Base-by-base conservation (phyloP, 2,329 filamentous ascomycete species). In the Penicillium sp. region DNA sequence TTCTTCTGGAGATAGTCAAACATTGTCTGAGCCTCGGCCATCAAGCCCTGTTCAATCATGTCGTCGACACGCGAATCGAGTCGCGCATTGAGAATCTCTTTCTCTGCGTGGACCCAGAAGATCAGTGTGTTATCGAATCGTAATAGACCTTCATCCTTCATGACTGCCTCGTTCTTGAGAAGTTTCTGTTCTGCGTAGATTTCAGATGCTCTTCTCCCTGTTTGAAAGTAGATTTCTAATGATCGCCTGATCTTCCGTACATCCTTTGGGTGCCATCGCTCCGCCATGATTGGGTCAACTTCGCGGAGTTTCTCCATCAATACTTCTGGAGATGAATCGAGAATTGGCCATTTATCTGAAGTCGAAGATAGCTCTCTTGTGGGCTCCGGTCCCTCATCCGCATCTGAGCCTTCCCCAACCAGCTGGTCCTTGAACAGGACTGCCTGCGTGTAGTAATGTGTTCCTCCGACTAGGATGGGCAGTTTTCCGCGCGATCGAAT, bases 241-340 rank as follows among this genome's bases (percentile, higher is more conserved):
- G 92, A 96, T 6, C 92, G 85, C 56, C 84, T 83, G 53, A 99
- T 96, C 72, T 96, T 97, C 54, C 94, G 85, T 42, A 85, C 79
- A 66, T 99, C 94, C 42, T 92, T 94, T 0, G 93, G 94, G 72
- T 99, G 95, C 94, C 94, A 99, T 52, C 87, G 81, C 42, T 85
- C 82, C 0, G 93, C 95, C 88, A 96, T 96, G 18, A 83, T 77
- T 0, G 94, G 93, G 69, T 99, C 94, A 4, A 96, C 86, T 62
- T 90, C 85, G 51, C 80, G 80, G 47, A 99, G 76, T 69, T 87
- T 87, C 33, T 83, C 78, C 23, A 94, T 73, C 51, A 99, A 85
- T 10, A 83, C 79, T 43, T 90, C 85, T 0, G 88, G 88, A 0
- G 88, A 74, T 42, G 82, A 85, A 29, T 87, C 78, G 6, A 97